Percentiles rank a stretch among this genome's conserved stretches.
Evolutionary conservation across 257 asterid species (phyloP).

Genomic region (Primulina tabacum): DNA sequence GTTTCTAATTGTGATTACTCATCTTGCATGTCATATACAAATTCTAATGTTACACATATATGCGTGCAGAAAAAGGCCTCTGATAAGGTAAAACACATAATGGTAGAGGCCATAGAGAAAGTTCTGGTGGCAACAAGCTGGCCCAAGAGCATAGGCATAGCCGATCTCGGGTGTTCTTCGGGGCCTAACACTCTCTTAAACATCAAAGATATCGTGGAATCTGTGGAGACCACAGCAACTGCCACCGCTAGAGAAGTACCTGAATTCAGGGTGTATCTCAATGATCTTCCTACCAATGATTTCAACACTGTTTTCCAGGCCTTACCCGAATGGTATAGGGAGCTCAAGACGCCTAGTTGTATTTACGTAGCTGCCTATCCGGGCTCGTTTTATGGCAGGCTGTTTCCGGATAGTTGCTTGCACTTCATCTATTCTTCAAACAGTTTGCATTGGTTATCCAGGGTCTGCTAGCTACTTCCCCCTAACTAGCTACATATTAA

Average conservation of each 20-base stretch:
- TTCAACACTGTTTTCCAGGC: slow-evolving; percentile 79
- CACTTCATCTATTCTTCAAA: slow-evolving; percentile 75
- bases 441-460: slow-evolving; percentile 92
- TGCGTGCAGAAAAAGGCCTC: slow-evolving; percentile 61
- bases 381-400: slow-evolving; percentile 80
- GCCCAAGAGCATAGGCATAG: slow-evolving; percentile 76
- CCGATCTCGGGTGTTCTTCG: slow-evolving; percentile 91
- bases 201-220: slow-evolving; percentile 48
- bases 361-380: slow-evolving; percentile 74
- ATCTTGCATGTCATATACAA: too few species aligned
- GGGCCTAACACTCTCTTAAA: slow-evolving; percentile 77
- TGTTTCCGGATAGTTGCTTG: slow-evolving; percentile 67
- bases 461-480: slow-evolving; percentile 29
- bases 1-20: background rate
- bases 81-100: slow-evolving; percentile 67
- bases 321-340: slow-evolving; percentile 58
- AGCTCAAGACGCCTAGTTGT: slow-evolving; percentile 30
- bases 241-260: slow-evolving; percentile 23
- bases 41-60: background rate
- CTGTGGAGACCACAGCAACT: slow-evolving; percentile 31
- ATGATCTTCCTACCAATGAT: slow-evolving; percentile 81
- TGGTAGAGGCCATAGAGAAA: slow-evolving; percentile 45
- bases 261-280: slow-evolving; percentile 64
- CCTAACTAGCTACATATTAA: background rate
- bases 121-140: slow-evolving; percentile 29